phyloP scores from a whole-genome alignment of 352 stramenopile genomes.

The Pythium dissotocum region DNA sequence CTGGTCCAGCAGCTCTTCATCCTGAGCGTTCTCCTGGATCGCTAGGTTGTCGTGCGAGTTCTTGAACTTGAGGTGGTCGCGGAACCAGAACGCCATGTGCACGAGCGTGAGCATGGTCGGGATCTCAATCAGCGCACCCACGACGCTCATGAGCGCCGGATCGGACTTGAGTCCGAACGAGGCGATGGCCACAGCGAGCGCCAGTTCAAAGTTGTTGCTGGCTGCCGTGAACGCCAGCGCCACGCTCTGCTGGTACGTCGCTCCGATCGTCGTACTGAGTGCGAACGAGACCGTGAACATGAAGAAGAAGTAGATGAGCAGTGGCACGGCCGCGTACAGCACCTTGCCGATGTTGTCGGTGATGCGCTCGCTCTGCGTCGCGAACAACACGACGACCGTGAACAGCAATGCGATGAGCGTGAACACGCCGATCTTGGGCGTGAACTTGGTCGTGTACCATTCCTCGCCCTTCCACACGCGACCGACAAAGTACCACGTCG shows the following conservation, averaged over 20 bases:
- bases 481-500: conserved; percentile 35
- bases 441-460: conserved; percentile 57
- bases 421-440: conserved; percentile 42
- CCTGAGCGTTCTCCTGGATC: conserved; percentile 2
- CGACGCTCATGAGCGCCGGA: conserved; percentile 63
- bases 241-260: conserved; percentile 43
- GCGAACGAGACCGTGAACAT: conserved; percentile 55
- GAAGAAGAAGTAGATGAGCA: conserved; percentile 61
- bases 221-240: conserved; percentile 69
- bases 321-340: conserved; percentile 51
- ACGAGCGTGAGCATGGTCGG: conserved; percentile 71
- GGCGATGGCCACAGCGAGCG: conserved; percentile 60
- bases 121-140: conserved; percentile 72
- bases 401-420: conserved; percentile 62
- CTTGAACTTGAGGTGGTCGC: conserved; percentile 17
- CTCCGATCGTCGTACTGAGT: conserved; percentile 36
- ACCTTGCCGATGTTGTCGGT: conserved; percentile 46
- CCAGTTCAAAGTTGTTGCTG: conserved; percentile 86
- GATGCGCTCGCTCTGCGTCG: conserved; percentile 67
- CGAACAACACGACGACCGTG: conserved; percentile 72
- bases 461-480: conserved; percentile 33
- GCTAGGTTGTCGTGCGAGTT: neutral
- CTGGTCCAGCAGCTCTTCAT: neutral
- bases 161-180: conserved; percentile 75
- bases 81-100: conserved; percentile 43